Evolutionary conservation across 768 basidiomycete genomes (phyloP).

Genomic region (Lactifluus pinguis): DNA sequence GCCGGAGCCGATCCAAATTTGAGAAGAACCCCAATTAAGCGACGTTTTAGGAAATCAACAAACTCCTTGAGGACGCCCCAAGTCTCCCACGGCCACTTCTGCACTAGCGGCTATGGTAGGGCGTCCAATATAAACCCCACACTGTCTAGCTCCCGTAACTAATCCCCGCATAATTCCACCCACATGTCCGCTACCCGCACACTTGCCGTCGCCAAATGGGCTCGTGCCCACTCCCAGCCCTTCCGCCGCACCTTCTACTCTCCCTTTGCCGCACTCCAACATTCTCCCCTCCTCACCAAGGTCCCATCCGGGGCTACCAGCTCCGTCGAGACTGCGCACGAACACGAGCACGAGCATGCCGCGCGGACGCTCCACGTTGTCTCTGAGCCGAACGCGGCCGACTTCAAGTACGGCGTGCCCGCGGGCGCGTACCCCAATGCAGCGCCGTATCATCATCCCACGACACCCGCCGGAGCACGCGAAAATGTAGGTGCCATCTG

Average conservation of each 20-base stretch:
- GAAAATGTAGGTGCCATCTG: slow-evolving; percentile 31
- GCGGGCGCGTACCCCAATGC: slow-evolving; percentile 45
- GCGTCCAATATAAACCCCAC: neutral
- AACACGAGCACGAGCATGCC: slow-evolving; percentile 53
- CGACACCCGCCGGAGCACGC: slow-evolving; percentile 29
- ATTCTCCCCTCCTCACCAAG: slow-evolving; percentile 29
- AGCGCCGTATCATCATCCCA: slow-evolving; percentile 32
- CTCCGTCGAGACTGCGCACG: slow-evolving; percentile 34
- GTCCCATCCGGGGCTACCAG: slow-evolving; percentile 21
- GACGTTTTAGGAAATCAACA: slow-evolving; percentile 11
- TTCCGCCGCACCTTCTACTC: slow-evolving; percentile 52
- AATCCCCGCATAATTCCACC: neutral
- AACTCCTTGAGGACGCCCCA: neutral
- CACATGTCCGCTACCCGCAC: slow-evolving; percentile 27
- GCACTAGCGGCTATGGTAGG: neutral
- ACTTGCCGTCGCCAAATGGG: slow-evolving; percentile 20
- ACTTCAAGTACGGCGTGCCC: slow-evolving; percentile 59
- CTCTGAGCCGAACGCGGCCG: slow-evolving; percentile 56
- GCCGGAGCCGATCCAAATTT: neutral
- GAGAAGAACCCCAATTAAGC: neutral
- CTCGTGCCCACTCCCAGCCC: slow-evolving; percentile 25
- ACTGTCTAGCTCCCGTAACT: neutral
- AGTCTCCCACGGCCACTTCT: neutral
- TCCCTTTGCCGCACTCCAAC: slow-evolving; percentile 46
- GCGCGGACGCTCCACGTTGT: slow-evolving; percentile 58